Evolutionary conservation across 495 filamentous ascomycete species (phyloP), one percentile per base, ranked within the genome.

Genomic region (Daldinia vernicosa): DNA sequence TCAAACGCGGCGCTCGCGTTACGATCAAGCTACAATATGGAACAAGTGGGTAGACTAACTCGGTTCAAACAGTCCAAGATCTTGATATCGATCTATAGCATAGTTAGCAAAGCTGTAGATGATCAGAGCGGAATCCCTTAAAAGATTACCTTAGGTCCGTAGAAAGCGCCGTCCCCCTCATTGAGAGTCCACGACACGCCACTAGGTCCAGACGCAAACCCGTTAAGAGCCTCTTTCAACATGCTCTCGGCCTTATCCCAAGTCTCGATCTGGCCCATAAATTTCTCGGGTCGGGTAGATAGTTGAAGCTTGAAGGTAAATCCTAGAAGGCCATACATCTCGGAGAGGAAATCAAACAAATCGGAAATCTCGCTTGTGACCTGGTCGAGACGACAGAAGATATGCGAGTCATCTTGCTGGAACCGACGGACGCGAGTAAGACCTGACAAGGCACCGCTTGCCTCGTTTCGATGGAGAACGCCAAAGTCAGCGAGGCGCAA

Each of bases 241-340:
- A 90, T 91, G 4, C 81, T 84, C 76, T 98, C 96, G 19, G 95
- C 96, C 45, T 87, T 84, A 75, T 97, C 80, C 96, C 95, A 99
- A 0, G 91, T 95, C 72, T 89, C 88, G n/a, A 92, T 82, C 24
- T 93, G 86, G 52, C 95, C 95, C 66, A 98, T 87, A 74, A 86
- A 97, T 71, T 96, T 95, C 60, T 99, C 95, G 0, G 96, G 95
- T 47, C 94, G 89, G 11, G 95, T 99, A 43, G 94, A 97, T 4
- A 99, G 87, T 82, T 97, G 97, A 71, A 99, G 80, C 83, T 94
- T 95, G 86, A 98, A 98, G n/a, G 89, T 90, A 75, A 98, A 97
- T 3, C 94, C 95, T 69, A 98, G 90, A 27, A 94, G 85, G 12
- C 94, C 93, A 73, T 98, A 98, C 62, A 98, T 89, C 19, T 84